Conservation (phyloP, 2,329 filamentous ascomycete genomes). For the Periconia sp. region DNA sequence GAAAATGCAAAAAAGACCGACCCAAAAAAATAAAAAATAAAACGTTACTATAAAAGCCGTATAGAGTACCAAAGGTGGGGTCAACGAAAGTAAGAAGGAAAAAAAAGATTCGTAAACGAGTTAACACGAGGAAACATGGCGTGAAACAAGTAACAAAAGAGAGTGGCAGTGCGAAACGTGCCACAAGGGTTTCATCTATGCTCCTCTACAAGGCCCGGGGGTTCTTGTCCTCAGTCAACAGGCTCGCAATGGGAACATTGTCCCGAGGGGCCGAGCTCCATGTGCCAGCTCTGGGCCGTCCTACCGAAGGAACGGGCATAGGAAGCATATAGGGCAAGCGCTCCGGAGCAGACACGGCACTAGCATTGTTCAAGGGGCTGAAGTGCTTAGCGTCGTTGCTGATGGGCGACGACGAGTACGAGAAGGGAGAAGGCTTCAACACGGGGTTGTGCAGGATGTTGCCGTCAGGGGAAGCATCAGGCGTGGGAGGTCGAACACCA, state of each 20-base stretch:
- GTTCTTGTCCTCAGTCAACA: slow-evolving; percentile 44
- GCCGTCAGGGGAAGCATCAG: slow-evolving; percentile 42
- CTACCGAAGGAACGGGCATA: slow-evolving; percentile 39
- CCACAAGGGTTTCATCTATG: slow-evolving; percentile 1
- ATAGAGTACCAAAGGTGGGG: background rate
- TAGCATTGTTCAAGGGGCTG: slow-evolving; percentile 33
- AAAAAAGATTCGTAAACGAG: slow-evolving; percentile 15
- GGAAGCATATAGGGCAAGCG: slow-evolving; percentile 40
- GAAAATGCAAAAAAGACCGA: no score
- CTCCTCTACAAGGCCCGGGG: slow-evolving; percentile 17
- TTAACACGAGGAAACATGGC: slow-evolving; percentile 3
- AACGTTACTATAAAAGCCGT: background rate
- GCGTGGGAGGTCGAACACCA: slow-evolving; percentile 39
- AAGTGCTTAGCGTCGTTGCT: slow-evolving; percentile 35
- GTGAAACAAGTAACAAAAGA: no score
- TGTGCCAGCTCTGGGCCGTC: slow-evolving; percentile 34
- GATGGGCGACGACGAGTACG: slow-evolving; percentile 35
- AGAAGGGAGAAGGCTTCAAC: slow-evolving; percentile 36
- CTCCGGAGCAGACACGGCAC: slow-evolving; percentile 35
- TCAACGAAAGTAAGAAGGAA: slow-evolving; percentile 30
- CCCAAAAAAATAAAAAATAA: background rate
- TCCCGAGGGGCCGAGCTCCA: slow-evolving; percentile 41
- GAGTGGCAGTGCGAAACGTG: no score
- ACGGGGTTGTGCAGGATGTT: slow-evolving; percentile 39
- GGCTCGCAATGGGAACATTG: slow-evolving; percentile 43